Percentiles rank a stretch among this genome's conserved stretches.
These are phyloP conservation scores for Erodium trifolium DNA, from an alignment of 441 rosid genomes.

Conservation along the genomic window DNA sequence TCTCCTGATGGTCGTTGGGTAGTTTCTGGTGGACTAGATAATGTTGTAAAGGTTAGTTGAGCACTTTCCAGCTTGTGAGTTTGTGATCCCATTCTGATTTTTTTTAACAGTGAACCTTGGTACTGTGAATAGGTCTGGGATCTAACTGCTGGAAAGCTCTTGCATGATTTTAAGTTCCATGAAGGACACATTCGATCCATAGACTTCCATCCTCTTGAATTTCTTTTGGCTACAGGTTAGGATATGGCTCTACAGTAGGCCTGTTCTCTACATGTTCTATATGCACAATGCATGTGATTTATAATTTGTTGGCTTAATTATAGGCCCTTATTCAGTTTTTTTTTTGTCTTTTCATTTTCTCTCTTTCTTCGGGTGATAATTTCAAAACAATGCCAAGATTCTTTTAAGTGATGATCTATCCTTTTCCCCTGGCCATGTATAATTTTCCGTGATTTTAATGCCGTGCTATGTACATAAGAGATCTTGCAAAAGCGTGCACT, in stretches of 20 bases:
- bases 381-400: not conserved
- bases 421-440: not conserved
- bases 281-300: not conserved
- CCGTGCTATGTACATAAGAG: not conserved
- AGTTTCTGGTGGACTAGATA: slow-evolving; percentile 92
- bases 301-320: not conserved
- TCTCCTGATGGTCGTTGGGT: slow-evolving; percentile 99
- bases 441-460: not conserved
- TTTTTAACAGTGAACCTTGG: no score
- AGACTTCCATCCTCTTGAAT: slow-evolving; percentile 94
- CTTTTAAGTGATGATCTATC: not conserved
- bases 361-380: not conserved
- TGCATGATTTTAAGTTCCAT: slow-evolving; percentile 90
- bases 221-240: slow-evolving; percentile 92
- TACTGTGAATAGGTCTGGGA: slow-evolving; percentile 70
- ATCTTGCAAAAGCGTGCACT: not conserved
- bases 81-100: not conserved
- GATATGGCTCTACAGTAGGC: slow-evolving; percentile 3
- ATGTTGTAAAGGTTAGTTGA: slow-evolving; percentile 62
- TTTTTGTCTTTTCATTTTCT: not conserved
- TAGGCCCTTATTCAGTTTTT: not conserved
- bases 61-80: not conserved
- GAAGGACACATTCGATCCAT: slow-evolving; percentile 78
- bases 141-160: slow-evolving; percentile 93
- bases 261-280: slow-evolving; percentile 6